Evolutionary conservation across 1,284 basidiomycete species (phyloP), one percentile per base, ranked within the genome.

Genomic region (Ustilago lituana): DNA sequence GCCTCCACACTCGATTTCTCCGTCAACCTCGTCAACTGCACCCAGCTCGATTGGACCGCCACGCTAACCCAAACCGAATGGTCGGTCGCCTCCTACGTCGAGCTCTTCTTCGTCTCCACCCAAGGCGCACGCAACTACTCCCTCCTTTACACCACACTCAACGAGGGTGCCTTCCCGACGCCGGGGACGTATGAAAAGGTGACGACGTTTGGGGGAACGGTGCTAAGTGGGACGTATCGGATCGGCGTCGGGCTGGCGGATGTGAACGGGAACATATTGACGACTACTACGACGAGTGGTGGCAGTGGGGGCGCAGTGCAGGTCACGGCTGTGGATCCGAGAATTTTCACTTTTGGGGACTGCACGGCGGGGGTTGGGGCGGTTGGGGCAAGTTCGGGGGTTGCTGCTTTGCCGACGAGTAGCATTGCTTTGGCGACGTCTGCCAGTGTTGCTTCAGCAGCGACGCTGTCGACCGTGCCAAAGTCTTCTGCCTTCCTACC

Each of bases 221-320:
- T 7, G 6, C 29, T 53, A 14, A 43, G 19, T 11, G 62, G 56
- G 6, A 12, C 11, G 7, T 65, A 65, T 22, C 27, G 51, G 12
- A 51, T 65, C 27, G 62, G 62, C 12, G 29, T 58, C 14, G 59
- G 46, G 5, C 27, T 62, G 33, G 19, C 59, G 10, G 59, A 51
- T 35, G 24, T 20, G 20, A 46, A 55, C 19, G 47, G 59, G 0
- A 54, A 46, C 31, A 20, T 55, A 11, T 26, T 62, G n/a, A 54
- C 51, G 20, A 54, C 37, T 24, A 36, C n/a, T n/a, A n/a, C n/a
- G n/a, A n/a, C 41, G 0, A 45, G 22, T 8, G 33, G 32, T 20
- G 15, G 14, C 17, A 33, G n/a, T 10, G 8, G 5, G 4, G 45
- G 31, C 4, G 4, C 43, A 4, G 47, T 55, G 17, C 59, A 62